A percentile compares a stretch with the other conserved stretches of the same genome.
Conservation (phyloP, 1,284 basidiomycete genomes). For the Flammula alnicola region DNA sequence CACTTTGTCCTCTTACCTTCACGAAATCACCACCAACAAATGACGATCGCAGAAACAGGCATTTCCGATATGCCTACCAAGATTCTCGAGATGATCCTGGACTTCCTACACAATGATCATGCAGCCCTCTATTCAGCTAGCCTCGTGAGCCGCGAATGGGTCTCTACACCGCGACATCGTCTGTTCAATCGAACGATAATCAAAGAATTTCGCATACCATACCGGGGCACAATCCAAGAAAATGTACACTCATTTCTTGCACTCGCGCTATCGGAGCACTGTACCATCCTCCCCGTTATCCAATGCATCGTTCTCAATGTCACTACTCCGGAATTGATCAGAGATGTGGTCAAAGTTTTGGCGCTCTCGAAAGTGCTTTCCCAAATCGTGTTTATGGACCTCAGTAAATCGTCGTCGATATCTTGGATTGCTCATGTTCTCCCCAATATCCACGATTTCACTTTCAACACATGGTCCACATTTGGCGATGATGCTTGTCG, state of each 20-base stretch:
- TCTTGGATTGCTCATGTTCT: not conserved
- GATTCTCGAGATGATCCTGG: slow-evolving; percentile 1
- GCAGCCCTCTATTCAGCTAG: not conserved
- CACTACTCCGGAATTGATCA: not conserved
- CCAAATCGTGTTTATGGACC: not conserved
- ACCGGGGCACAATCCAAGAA: not conserved
- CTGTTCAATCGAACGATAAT: not conserved
- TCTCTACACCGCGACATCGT: not conserved
- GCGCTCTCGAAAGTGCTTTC: not conserved
- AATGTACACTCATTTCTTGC: not conserved
- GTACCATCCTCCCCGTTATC: not conserved
- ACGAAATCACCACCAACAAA: no score
- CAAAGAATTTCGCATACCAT: not conserved
- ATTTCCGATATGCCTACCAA: not conserved
- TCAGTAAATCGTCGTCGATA: not conserved
- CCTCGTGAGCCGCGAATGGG: slow-evolving; percentile 5
- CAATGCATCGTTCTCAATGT: not conserved
- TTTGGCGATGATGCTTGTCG: not conserved
- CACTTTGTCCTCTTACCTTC: no score
- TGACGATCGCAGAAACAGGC: no score
- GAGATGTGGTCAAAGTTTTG: not conserved
- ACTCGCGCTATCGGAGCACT: not conserved
- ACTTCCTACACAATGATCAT: slow-evolving; percentile 6
- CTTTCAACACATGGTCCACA: not conserved
- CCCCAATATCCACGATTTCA: slow-evolving; percentile 1